Evolutionary conservation across 257 asterid species (phyloP).

Genomic region (Forsythia suspensa): DNA sequence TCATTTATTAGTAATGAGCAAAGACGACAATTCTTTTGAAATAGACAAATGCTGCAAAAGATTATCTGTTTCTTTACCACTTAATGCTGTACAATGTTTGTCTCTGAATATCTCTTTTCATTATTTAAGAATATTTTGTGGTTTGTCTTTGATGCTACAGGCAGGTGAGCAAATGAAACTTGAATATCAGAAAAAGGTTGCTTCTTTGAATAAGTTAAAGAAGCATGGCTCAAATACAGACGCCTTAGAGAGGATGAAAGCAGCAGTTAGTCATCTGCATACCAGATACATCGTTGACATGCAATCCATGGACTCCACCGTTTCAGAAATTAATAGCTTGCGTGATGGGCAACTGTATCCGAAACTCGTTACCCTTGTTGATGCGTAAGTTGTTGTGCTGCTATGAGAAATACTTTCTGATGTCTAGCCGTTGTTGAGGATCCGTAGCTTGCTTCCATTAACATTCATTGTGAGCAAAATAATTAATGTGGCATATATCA

Average conservation of each 20-base stretch:
- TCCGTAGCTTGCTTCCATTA: not conserved
- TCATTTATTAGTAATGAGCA: not conserved
- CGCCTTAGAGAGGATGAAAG: conserved; percentile 84
- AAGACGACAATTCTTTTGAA: not conserved
- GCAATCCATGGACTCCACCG: conserved; percentile 99
- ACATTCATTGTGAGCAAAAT: not conserved
- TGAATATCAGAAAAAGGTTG: conserved; percentile 81
- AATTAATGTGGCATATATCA: not conserved
- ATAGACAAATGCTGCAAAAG: not conserved
- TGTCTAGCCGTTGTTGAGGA: not conserved
- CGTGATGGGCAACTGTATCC: conserved; percentile 93
- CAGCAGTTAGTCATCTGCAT: conserved; percentile 95
- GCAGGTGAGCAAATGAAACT: conserved; percentile 95
- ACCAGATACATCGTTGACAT: conserved; percentile 97
- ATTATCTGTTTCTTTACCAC: not conserved
- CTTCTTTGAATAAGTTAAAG: conserved; percentile 78
- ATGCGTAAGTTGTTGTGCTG: conserved; percentile 65
- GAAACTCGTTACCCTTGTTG: conserved; percentile 78
- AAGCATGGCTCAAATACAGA: conserved; percentile 74
- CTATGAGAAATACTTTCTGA: conserved; percentile 11
- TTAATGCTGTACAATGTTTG: not conserved
- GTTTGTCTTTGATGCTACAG: conserved; percentile 44
- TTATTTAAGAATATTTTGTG: conserved; percentile 14
- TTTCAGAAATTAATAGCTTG: conserved; percentile 81
- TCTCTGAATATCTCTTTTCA: not conserved